These are phyloP conservation scores for Bretziella fagacearum DNA, from an alignment of 2,329 filamentous ascomycete species.

Conservation along the genomic window DNA sequence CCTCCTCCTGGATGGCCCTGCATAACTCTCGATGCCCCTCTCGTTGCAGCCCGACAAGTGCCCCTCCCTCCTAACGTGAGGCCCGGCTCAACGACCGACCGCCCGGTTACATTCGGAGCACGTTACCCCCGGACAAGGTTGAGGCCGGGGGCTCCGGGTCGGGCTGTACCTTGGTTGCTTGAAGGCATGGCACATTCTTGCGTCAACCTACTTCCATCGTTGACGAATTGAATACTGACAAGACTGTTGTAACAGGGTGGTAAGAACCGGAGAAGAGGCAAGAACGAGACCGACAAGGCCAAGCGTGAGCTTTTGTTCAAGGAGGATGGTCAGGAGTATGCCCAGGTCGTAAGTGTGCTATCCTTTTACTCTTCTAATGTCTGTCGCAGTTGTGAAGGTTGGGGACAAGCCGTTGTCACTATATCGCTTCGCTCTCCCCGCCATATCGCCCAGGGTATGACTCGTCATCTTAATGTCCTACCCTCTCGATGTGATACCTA, in stretches of 20 bases:
- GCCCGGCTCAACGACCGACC: not conserved
- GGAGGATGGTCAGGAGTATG: conserved; percentile 72
- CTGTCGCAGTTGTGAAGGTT: too few species aligned
- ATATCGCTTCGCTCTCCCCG: not conserved
- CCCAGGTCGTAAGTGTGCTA: conserved; percentile 17
- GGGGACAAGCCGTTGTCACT: not conserved
- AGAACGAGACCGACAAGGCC: conserved; percentile 98
- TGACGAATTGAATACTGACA: not conserved
- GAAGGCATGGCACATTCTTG: too few species aligned
- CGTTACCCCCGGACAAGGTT: too few species aligned
- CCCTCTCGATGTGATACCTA: too few species aligned
- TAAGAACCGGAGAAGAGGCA: conserved; percentile 96
- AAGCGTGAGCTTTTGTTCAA: conserved; percentile 98
- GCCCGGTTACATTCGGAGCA: too few species aligned
- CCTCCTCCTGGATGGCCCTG: not conserved
- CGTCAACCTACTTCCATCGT: not conserved
- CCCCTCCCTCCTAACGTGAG: not conserved
- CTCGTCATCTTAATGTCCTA: too few species aligned
- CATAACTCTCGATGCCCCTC: not conserved
- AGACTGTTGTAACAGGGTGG: conserved; percentile 50
- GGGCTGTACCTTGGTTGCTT: not conserved
- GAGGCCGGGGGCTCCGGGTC: not conserved
- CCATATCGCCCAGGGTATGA: not conserved
- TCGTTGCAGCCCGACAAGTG: not conserved
- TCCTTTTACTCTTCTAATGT: too few species aligned